Evolutionary conservation across 23 red algal genomes (phyloP), one percentile per base, ranked within the genome.

Genomic region (Gracilariopsis chorda): DNA sequence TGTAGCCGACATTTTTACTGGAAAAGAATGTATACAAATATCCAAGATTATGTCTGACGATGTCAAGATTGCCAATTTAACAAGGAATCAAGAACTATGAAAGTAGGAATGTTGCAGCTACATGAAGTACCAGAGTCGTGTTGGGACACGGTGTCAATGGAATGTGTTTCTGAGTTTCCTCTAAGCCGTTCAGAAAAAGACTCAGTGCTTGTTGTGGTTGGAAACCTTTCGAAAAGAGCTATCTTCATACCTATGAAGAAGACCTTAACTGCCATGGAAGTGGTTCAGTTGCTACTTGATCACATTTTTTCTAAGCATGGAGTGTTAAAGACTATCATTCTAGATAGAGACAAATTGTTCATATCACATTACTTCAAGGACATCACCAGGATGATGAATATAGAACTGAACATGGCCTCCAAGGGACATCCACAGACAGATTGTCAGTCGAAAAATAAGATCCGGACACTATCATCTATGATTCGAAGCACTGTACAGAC

Each of bases 181-280:
- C 55, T 44, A 46, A 23, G 12, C 7, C 3, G 39, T 10, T 33
- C 63, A 46, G n/a, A 39, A 34, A 75, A 37, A 28, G 84, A 76
- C 59, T 61, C 84, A 60, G 56, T 88, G 14, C 51, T 88, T 16
- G 63, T 88, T 17, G 43, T 88, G 4, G 70, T 88, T 7, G 84
- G 45, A 9, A 88, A 88, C 16, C 63, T 88, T 28, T 88, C 67
- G 14, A 88, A 75, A 33, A 40, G 84, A 33, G 65, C 52, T 2
- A 23, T 88, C 12, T 77, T 88, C 45, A 63, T 59, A 13, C 67
- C 84, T n/a, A 42, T 56, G 34, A 77, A 59, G 7, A 88, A 76
- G 67, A 57, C 49, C 32, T 59, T 78, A 14, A 78, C 42, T 2
- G 14, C 73, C 8, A 53, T 56, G 73, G 73, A 78, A 21, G 44